Base-by-base conservation (phyloP, 75 land plant species). In the Sequoia sempervirens region DNA sequence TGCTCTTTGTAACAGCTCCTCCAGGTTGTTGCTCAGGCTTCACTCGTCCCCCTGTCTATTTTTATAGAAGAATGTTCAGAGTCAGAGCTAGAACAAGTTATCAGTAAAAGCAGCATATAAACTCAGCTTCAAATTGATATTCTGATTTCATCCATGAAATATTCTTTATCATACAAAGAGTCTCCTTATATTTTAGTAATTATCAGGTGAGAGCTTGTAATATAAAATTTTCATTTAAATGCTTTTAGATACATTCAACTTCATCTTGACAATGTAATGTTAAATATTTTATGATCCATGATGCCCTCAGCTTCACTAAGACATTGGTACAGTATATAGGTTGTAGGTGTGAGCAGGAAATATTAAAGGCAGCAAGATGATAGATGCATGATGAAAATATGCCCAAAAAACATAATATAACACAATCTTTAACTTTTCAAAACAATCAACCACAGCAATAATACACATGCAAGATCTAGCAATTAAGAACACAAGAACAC, bases 11-110 rank as follows among this genome's bases (percentile, higher is more conserved):
- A n/a, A 45, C 45, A 26, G 32, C 14, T 78, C 50, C 50, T 78
- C 50, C 80, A 78, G 80, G 45, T 45, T 78, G 32, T 78, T 41
- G 28, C 30, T n/a, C 80, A 20, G n/a, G 45, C 80, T 78, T 84
- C 78, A 40, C 79, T 50, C 32, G 47, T 10, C 30, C 84, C 86
- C 45, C 72, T 83, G 53, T 86, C 86, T 52, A 70, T 84, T 46
- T 68, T 20, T 43, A 75, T 37, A 84, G 36, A 53, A 52, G 80
- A 54, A 40, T 84, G 36, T 50, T 85, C 78, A 73, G 43, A 40
- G 78, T 37, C 78, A 75, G 40, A 37, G 26, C 41, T 40, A 38
- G 3, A 75, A 38, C 2, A 75, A 45, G 46, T 10, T 37, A 73
- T 45, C 8, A 23, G 41, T 8, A 20, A 75, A 75, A 41, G 1